Percentiles rank a stretch among this genome's conserved stretches.
Evolutionary conservation across 169 alveolate genomes (phyloP).

Genomic region (Plasmodium gonderi): DNA sequence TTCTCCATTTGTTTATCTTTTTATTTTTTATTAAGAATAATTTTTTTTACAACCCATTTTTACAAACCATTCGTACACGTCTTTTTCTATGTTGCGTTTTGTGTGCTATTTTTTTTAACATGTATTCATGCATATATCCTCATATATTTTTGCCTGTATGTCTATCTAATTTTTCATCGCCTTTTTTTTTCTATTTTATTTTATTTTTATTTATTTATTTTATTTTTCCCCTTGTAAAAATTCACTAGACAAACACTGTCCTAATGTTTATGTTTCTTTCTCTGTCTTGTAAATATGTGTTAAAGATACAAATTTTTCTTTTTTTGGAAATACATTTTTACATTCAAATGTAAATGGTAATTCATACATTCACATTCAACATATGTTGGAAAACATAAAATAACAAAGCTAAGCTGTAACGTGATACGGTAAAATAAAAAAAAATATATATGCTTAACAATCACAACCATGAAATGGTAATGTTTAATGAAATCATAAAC

Average conservation of each 20-base stretch:
- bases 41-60: background rate
- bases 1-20: background rate
- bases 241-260: background rate
- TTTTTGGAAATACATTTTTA: background rate
- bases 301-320: background rate
- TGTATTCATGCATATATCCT: background rate
- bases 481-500: background rate
- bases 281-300: background rate
- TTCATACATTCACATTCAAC: background rate
- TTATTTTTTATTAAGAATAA: background rate
- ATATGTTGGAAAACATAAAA: background rate
- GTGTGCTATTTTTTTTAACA: background rate
- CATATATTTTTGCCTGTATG: too few relatives aligned
- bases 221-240: too few relatives aligned
- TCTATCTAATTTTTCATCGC: background rate
- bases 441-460: background rate
- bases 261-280: background rate
- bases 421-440: background rate
- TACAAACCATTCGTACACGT: background rate
- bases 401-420: background rate
- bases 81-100: background rate
- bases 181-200: too few relatives aligned
- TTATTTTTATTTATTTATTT: too few relatives aligned
- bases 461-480: background rate
- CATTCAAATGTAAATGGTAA: conserved; percentile 5